Base-by-base conservation (phyloP, 306 rosid species). In the Castanopsis chinensis region DNA sequence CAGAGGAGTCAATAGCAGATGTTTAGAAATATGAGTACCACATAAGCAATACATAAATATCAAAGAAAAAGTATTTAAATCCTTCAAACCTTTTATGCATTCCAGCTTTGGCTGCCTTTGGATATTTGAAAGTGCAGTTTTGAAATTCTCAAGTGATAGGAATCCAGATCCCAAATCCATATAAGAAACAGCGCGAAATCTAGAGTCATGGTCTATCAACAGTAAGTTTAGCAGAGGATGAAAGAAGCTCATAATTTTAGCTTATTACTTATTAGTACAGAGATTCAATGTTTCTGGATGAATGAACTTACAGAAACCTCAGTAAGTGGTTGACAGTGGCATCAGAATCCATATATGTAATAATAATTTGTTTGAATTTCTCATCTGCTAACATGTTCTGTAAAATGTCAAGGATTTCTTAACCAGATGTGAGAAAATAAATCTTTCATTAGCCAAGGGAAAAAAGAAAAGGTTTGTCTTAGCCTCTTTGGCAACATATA, bases 51-150 rank as follows among this genome's bases (percentile, higher is more conserved):
- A 18, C 59, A 37, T n/a, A 25, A 17, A 35, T 53, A 55, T 15
- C 75, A 37, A 37, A 12, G 71, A 15, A 28, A 72, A 25, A 77
- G 59, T 54, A 33, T 23, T 33, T 56, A 45, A 28, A 64, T 33
- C 28, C 61, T n/a, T 19, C 89, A 17, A 84, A 92, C 98, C 92
- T 91, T 69, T 91, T 79, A 95, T 71, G 82, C 87, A 86, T 76
- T 95, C 97, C 83, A 88, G 81, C 89, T 92, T 95, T 41, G 97
- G 96, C 67, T 91, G 91, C 87, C 92, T 86, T 74, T 88, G 90
- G 77, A 86, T 84, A 84, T 79, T 87, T 67, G 90, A 81, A 73
- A 90, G 87, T 57, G 99, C 95, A 54, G 81, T 71, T 87, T 91
- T 83, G 77, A 95, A 90, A 87, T 89, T 87, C 85, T 89, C 88